Conservation (phyloP, 2,329 filamentous ascomycete genomes). For the Apiospora phragmitis region DNA sequence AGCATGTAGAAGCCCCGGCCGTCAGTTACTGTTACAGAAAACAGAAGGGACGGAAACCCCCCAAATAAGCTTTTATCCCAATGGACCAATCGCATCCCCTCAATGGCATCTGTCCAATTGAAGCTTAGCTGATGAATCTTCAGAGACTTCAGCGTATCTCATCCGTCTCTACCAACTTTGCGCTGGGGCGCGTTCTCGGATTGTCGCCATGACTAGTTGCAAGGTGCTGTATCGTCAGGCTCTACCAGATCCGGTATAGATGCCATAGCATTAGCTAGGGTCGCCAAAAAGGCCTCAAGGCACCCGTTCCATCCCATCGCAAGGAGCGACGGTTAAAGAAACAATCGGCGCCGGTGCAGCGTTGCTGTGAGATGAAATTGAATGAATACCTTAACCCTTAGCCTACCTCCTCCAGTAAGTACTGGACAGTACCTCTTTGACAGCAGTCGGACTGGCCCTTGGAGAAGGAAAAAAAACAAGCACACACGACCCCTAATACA, state of each 20-base stretch:
- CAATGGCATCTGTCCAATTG: background rate
- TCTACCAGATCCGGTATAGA: background rate
- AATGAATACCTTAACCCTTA: background rate
- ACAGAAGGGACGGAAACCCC: background rate
- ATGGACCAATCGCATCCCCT: background rate
- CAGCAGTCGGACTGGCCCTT: background rate
- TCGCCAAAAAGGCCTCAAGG: background rate
- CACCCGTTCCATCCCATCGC: background rate
- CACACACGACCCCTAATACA: background rate
- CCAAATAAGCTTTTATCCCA: background rate
- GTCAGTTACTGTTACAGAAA: background rate
- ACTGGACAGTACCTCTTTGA: background rate
- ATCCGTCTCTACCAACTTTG: background rate
- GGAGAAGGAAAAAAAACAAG: background rate
- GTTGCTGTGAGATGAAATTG: background rate
- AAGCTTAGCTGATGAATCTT: conserved; percentile 4
- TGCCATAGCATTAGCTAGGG: background rate
- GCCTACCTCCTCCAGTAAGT: background rate
- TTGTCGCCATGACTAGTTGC: background rate
- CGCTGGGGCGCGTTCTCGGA: conserved; percentile 1
- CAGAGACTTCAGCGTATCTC: background rate
- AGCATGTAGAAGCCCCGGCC: background rate
- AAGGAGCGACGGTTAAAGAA: background rate
- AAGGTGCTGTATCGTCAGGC: background rate
- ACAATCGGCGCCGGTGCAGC: background rate